Conservation (phyloP, 768 basidiomycete species). For the Saitozyma podzolica region DNA sequence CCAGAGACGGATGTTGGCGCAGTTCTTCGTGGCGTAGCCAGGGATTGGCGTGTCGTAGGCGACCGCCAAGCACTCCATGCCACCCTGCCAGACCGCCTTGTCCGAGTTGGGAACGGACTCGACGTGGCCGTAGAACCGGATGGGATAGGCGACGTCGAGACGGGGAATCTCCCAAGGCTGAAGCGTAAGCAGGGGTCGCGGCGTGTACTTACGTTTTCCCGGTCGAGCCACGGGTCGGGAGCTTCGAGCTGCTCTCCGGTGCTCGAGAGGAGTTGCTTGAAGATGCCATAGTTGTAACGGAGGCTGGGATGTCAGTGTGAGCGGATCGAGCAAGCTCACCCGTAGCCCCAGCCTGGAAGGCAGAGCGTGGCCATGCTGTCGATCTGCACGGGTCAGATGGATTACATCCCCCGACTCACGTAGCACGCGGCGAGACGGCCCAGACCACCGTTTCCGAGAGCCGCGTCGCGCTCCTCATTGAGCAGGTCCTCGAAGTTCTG, state of each 20-base stretch:
- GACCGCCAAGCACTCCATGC: conserved; percentile 88
- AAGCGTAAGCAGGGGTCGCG: background rate
- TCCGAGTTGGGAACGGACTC: conserved; percentile 60
- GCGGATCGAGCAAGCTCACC: conserved; percentile 54
- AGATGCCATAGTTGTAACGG: conserved; percentile 80
- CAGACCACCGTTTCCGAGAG: conserved; percentile 89
- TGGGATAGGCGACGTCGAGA: conserved; percentile 64
- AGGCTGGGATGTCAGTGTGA: conserved; percentile 2
- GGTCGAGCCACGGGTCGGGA: conserved; percentile 57
- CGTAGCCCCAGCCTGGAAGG: conserved; percentile 94
- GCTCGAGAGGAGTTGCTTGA: conserved; percentile 78
- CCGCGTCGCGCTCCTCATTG: conserved; percentile 88
- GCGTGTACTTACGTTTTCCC: conserved; percentile 37
- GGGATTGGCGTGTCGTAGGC: conserved; percentile 90
- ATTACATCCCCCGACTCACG: conserved; percentile 55
- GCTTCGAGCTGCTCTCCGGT: conserved; percentile 55
- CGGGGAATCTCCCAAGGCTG: conserved; percentile 53
- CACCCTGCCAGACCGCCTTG: conserved; percentile 63
- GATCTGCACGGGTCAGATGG: conserved; percentile 27
- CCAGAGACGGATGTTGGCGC: conserved; percentile 75
- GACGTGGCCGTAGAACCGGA: conserved; percentile 85
- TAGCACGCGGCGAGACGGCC: conserved; percentile 97
- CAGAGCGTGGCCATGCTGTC: conserved; percentile 89
- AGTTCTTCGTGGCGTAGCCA: conserved; percentile 57
- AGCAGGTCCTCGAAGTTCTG: conserved; percentile 76